These are phyloP conservation scores for Thinopyrum elongatum DNA, from an alignment of 176 grass and related monocot genomes.

Conservation along the genomic window DNA sequence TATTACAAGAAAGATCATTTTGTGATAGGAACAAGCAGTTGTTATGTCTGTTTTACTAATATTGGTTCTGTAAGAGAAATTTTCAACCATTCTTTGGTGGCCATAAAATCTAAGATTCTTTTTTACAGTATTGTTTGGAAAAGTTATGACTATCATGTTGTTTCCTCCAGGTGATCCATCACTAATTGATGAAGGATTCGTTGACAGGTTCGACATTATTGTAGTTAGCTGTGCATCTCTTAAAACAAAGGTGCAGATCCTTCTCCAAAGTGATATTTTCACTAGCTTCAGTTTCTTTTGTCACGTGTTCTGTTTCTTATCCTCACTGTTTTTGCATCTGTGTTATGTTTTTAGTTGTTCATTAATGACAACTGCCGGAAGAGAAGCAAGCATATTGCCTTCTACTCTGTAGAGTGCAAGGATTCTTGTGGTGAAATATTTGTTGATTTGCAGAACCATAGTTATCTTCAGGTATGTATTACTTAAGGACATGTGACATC, in stretches of 20 bases:
- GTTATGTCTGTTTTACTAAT: background rate
- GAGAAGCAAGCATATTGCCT: conserved; percentile 76
- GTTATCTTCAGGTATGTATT: conserved; percentile 69
- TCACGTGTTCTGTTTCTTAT: background rate
- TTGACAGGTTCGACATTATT: conserved; percentile 89
- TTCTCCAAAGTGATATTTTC: conserved; percentile 26
- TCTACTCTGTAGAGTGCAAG: conserved; percentile 82
- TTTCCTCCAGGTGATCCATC: conserved; percentile 70
- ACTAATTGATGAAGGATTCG: conserved; percentile 66
- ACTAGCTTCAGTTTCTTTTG: background rate
- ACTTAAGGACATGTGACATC: background rate
- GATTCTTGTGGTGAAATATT: conserved; percentile 98
- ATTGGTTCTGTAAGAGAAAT: background rate
- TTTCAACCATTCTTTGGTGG: background rate
- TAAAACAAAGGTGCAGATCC: conserved; percentile 65
- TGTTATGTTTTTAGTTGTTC: conserved; percentile 45
- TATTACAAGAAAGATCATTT: conserved; percentile 17
- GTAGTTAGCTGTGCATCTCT: conserved; percentile 71
- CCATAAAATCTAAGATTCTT: background rate
- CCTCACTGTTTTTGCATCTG: conserved; percentile 29
- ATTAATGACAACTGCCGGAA: conserved; percentile 81
- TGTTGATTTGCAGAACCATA: conserved; percentile 82
- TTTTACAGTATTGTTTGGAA: background rate
- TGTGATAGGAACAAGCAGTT: background rate
- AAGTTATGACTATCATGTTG: conserved; percentile 6